Base-by-base conservation (phyloP, 257 asterid species). In the Marsdenia floribunda region DNA sequence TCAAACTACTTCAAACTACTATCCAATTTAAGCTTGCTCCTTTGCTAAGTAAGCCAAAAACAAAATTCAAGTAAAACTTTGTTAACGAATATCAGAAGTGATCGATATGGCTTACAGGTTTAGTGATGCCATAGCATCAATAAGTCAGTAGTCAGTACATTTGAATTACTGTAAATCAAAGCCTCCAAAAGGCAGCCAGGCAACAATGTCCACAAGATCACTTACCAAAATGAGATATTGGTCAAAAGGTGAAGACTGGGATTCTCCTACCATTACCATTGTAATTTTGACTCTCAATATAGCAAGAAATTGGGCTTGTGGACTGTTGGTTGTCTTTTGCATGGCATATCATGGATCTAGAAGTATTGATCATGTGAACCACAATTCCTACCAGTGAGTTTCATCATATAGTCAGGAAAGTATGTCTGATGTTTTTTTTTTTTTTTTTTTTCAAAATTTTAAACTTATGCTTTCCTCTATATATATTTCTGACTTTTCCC, bases 261-360 rank as follows among this genome's bases (percentile, higher is more conserved):
- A 87, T 74, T 77, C 96, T 96, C 22, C 90, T 92, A 77, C 85
- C 89, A 81, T 89, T 93, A 63, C 96, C 96, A 26, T 75, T 76
- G 78, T 91, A 96, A 79, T 80, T 77, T 82, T 70, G 77, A 64
- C 66, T 81, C 73, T 83, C 85, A 24, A 86, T 63, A 50, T 58
- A 80, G 84, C 76, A 66, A 80, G 96, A 87, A 80, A 93, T 75
- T 93, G 92, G 75, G 88, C 77, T 69, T 89, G 74, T 64, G 91
- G 87, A 74, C 89, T 83, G 73, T 70, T 83, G 86, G 80, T 81
- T 69, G 90, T 21, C 86, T 82, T 77, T 88, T 53, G 26, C 69
- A 78, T 86, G 88, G 76, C 92, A 91, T 83, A 96, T 84, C 97
- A 91, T 89, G 63, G 90, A 87, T 85, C 79, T 83, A 73, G 93